These are phyloP conservation scores for Alternaria gaisen DNA, from an alignment of 2,329 filamentous ascomycete species.

Conservation along the genomic window DNA sequence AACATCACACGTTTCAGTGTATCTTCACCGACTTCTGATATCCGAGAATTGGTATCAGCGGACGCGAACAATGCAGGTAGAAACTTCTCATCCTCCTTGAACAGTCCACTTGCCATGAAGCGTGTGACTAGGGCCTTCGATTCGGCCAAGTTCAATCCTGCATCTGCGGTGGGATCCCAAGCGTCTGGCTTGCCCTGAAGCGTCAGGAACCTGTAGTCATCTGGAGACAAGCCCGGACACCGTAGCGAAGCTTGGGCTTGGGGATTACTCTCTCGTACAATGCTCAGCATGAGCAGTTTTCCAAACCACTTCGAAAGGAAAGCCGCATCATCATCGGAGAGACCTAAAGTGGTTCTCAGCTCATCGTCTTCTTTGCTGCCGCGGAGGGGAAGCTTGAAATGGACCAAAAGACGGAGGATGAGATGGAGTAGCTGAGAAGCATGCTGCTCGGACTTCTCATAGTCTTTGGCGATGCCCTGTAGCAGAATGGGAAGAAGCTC, in stretches of 20 bases:
- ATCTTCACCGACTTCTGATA: conserved; percentile 87
- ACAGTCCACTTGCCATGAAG: conserved; percentile 85
- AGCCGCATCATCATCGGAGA: conserved; percentile 74
- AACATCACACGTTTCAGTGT: conserved; percentile 79
- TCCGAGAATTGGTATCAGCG: conserved; percentile 80
- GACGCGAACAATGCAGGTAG: conserved; percentile 84
- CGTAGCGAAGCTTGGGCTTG: conserved; percentile 52
- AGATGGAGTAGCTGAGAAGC: conserved; percentile 80
- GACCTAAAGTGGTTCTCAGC: conserved; percentile 71
- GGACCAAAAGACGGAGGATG: conserved; percentile 77
- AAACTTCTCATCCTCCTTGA: conserved; percentile 83
- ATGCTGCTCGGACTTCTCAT: conserved; percentile 63
- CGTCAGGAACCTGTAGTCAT: conserved; percentile 74
- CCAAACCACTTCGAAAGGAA: conserved; percentile 80
- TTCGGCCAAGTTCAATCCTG: conserved; percentile 72
- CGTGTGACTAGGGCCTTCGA: conserved; percentile 74
- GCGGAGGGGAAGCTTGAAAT: conserved; percentile 75
- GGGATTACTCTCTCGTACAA: conserved; percentile 46
- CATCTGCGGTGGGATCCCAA: conserved; percentile 68
- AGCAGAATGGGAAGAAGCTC: conserved; percentile 76
- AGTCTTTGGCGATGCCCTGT: conserved; percentile 70
- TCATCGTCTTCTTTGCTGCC: conserved; percentile 80
- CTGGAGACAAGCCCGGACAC: conserved; percentile 69
- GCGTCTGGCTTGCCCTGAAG: conserved; percentile 72
- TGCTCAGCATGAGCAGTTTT: conserved; percentile 74